phyloP scores from a whole-genome alignment of 768 basidiomycete species.

The Tubosaeta sp. region DNA sequence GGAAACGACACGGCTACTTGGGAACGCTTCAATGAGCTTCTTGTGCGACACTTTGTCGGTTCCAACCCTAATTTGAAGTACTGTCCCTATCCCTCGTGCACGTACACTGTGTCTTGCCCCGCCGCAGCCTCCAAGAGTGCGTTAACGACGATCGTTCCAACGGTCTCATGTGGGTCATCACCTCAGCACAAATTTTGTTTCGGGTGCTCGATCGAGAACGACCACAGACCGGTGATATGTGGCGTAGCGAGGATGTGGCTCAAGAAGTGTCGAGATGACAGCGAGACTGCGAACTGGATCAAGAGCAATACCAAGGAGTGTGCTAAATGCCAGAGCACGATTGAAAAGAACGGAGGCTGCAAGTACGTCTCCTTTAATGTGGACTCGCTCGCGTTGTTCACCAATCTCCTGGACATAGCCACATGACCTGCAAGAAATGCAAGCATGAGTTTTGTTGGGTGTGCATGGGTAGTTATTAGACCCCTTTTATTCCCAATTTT shows the following conservation, averaged over 20 bases:
- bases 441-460: constrained; percentile 99
- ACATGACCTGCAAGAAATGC: constrained; percentile 99
- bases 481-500: constrained; percentile 10
- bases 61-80: constrained; percentile 82
- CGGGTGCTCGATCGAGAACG: constrained; percentile 82
- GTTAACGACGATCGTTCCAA: constrained; percentile 79
- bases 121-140: constrained; percentile 72
- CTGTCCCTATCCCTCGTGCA: constrained; percentile 94
- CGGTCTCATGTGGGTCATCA: constrained; percentile 75
- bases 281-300: constrained; percentile 99
- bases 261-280: constrained; percentile 96
- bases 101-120: constrained; percentile 88
- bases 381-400: constrained; percentile 42
- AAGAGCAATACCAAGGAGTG: constrained; percentile 99
- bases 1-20: constrained; percentile 50
- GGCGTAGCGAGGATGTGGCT: constrained; percentile 88
- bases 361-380: constrained; percentile 79
- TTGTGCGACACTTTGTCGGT: constrained; percentile 86
- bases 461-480: constrained; percentile 74
- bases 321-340: constrained; percentile 91
- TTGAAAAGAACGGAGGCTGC: constrained; percentile 99
- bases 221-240: constrained; percentile 92
- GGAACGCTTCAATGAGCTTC: constrained; percentile 78
- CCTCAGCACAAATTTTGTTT: constrained; percentile 85
- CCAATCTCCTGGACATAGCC: constrained; percentile 45